These are phyloP conservation scores for Plasmodium berghei DNA, from an alignment of 169 alveolate species.

Conservation along the genomic window DNA sequence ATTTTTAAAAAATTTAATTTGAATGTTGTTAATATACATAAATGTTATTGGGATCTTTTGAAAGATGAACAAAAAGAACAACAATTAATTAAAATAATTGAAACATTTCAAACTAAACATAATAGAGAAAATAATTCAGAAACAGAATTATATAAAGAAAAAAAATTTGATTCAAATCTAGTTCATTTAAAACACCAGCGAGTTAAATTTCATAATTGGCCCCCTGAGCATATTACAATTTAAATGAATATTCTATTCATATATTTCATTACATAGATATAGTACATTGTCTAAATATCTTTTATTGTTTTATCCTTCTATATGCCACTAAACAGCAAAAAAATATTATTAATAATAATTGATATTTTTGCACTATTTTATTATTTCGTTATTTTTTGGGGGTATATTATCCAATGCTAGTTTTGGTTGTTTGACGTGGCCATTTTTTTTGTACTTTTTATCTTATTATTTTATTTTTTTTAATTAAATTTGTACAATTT, in stretches of 20 bases:
- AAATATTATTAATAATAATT: too few species aligned
- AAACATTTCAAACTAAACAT: slow-evolving; percentile 58
- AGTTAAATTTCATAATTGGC: slow-evolving; percentile 87
- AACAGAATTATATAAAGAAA: slow-evolving; percentile 76
- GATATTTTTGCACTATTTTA: too few species aligned
- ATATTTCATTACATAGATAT: not conserved
- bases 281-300: not conserved
- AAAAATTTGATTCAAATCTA: slow-evolving; percentile 71
- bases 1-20: slow-evolving; percentile 86
- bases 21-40: slow-evolving; percentile 86
- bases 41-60: slow-evolving; percentile 85
- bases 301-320: too few species aligned
- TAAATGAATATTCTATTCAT: not conserved
- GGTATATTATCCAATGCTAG: too few species aligned
- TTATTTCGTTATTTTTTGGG: too few species aligned
- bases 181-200: slow-evolving; percentile 84
- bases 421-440: too few species aligned
- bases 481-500: too few species aligned
- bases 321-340: too few species aligned
- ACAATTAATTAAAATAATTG: slow-evolving; percentile 81
- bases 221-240: slow-evolving; percentile 87
- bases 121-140: slow-evolving; percentile 29
- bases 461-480: too few species aligned
- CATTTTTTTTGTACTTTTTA: too few species aligned
- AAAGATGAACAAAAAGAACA: slow-evolving; percentile 84